phyloP scores from a whole-genome alignment of 345 rosid genomes.

The Garcia nutans region DNA sequence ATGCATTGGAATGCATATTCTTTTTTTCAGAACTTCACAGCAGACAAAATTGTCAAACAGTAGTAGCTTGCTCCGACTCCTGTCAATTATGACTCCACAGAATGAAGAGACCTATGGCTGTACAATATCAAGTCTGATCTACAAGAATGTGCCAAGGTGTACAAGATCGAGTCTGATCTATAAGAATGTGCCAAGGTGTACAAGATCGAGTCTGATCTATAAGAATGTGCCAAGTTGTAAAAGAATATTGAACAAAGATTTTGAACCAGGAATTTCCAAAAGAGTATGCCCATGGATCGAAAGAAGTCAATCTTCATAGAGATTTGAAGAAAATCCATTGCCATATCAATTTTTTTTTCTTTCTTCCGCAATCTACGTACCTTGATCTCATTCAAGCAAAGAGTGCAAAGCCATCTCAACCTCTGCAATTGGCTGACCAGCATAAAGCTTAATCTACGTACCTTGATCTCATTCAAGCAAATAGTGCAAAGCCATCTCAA shows the following conservation, averaged over 20 bases:
- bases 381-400: slow-evolving; percentile 41
- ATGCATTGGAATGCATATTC: too few relatives aligned
- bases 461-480: slow-evolving; percentile 43
- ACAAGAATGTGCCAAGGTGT: too few relatives aligned
- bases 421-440: slow-evolving; percentile 68
- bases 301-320: too few relatives aligned
- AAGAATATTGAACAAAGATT: too few relatives aligned
- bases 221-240: too few relatives aligned
- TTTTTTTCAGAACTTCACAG: neutral
- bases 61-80: neutral
- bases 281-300: too few relatives aligned
- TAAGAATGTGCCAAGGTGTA: too few relatives aligned
- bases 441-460: slow-evolving; percentile 67
- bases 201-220: neutral
- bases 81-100: neutral
- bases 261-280: too few relatives aligned
- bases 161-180: neutral
- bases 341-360: neutral
- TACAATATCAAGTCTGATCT: neutral
- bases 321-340: neutral
- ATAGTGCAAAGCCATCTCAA: slow-evolving; percentile 58
- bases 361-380: neutral
- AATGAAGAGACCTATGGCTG: neutral
- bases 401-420: slow-evolving; percentile 63
- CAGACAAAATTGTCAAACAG: neutral